Percentiles rank a stretch among this genome's conserved stretches.
Evolutionary conservation across 164 flowering plant genomes (phyloP).

Genomic region (Annona squamosa): DNA sequence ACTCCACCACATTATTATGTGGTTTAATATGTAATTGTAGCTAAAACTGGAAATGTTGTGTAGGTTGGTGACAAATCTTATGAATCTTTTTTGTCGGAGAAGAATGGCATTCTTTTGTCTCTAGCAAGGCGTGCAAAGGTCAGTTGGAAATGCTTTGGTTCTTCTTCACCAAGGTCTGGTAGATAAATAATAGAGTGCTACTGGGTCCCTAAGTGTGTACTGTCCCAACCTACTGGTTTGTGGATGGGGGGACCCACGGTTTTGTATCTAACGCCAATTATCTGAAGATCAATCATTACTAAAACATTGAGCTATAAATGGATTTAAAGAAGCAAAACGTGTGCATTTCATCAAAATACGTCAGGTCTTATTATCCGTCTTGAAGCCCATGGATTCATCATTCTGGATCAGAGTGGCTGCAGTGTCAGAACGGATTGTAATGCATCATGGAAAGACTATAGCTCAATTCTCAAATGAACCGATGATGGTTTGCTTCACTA

Average conservation of each 20-base stretch:
- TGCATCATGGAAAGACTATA: not conserved
- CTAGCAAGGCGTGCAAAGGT: constrained; percentile 96
- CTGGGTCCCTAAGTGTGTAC: not conserved
- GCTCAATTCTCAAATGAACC: not conserved
- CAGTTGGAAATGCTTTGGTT: constrained; percentile 15
- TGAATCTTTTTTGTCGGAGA: constrained; percentile 78
- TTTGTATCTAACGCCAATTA: not conserved
- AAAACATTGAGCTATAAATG: no score
- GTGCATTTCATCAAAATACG: no score
- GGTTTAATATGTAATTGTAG: no score
- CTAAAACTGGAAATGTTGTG: constrained; percentile 6
- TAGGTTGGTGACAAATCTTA: constrained; percentile 97
- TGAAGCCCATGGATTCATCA: not conserved
- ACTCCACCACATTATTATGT: not conserved
- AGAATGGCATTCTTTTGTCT: constrained; percentile 74
- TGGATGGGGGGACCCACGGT: not conserved
- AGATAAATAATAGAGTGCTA: not conserved
- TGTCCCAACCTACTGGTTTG: not conserved
- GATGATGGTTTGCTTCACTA: no score
- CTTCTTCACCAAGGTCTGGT: not conserved
- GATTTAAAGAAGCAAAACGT: no score
- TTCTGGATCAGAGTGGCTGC: not conserved
- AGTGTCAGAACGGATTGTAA: not conserved
- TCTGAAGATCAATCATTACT: not conserved
- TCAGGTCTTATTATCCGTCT: not conserved